A percentile compares a stretch with the other conserved stretches of the same genome.
Conservation (phyloP, 768 basidiomycete species). For the Porphyrellus cyaneotinctus region DNA sequence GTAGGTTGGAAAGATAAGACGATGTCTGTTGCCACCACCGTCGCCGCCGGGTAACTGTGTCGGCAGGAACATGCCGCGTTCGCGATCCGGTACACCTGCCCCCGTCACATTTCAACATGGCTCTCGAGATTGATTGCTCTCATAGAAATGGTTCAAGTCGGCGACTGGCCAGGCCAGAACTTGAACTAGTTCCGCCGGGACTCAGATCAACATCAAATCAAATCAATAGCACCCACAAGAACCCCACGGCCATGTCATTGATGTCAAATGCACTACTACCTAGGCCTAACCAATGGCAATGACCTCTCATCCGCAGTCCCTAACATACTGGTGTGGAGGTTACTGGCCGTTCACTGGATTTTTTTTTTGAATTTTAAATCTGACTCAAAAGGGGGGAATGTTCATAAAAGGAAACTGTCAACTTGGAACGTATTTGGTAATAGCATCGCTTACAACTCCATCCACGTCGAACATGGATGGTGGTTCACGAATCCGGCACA, state of each 20-base stretch:
- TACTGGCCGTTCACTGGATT: neutral
- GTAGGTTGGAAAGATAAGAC: slow-evolving; percentile 7
- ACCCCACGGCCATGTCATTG: neutral
- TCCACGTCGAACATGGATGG: neutral
- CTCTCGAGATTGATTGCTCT: no score
- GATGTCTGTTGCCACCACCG: no score
- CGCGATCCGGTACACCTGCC: neutral
- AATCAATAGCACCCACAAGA: neutral
- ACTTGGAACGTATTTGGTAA: neutral
- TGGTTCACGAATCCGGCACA: slow-evolving; percentile 18
- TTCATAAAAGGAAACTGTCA: slow-evolving; percentile 2
- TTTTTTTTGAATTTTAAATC: neutral
- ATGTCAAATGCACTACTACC: neutral
- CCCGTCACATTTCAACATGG: neutral
- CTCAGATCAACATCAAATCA: no score
- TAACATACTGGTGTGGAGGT: no score
- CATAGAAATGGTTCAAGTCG: no score
- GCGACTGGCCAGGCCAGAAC: no score
- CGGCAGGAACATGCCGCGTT: slow-evolving; percentile 6
- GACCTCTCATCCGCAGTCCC: slow-evolving; percentile 7
- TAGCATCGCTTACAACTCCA: neutral
- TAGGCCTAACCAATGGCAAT: slow-evolving; percentile 5
- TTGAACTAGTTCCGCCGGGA: no score
- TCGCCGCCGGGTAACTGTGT: neutral
- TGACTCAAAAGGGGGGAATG: neutral